Conservation (phyloP, 2,329 filamentous ascomycete species). For the Xylariales sp. region DNA sequence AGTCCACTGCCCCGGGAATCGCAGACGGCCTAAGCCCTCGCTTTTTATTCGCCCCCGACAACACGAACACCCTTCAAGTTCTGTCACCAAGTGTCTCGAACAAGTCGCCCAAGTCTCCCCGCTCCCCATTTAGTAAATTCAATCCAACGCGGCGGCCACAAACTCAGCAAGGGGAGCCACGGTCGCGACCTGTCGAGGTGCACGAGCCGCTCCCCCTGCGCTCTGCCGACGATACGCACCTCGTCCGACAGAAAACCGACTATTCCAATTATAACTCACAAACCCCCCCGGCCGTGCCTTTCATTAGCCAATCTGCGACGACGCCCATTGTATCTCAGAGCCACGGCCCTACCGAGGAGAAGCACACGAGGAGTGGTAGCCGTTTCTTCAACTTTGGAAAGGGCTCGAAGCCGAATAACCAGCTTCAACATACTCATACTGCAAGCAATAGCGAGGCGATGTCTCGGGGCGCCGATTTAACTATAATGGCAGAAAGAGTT, state of each 20-base stretch:
- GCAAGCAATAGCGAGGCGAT: constrained; percentile 45
- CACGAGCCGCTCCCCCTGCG: constrained; percentile 37
- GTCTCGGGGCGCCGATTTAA: constrained; percentile 47
- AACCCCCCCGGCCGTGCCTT: constrained; percentile 38
- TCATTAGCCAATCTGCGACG: constrained; percentile 41
- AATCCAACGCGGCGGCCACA: constrained; percentile 45
- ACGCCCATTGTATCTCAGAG: constrained; percentile 36
- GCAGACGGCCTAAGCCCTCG: constrained; percentile 43
- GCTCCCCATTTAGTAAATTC: constrained; percentile 51
- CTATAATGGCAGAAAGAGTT: constrained; percentile 46
- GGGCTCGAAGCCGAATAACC: constrained; percentile 42
- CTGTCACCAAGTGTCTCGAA: constrained; percentile 45
- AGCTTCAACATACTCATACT: constrained; percentile 43
- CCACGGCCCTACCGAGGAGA: constrained; percentile 42
- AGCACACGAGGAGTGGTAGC: constrained; percentile 49
- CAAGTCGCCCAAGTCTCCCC: constrained; percentile 49
- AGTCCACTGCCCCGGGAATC: constrained; percentile 39
- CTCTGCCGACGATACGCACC: constrained; percentile 45
- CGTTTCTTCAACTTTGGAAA: constrained; percentile 52
- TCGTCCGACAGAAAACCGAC: constrained; percentile 39
- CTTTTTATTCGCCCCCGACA: constrained; percentile 42
- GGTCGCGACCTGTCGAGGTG: constrained; percentile 29
- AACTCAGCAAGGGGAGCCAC: constrained; percentile 37
- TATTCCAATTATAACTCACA: constrained; percentile 39
- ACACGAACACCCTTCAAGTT: constrained; percentile 44